A percentile compares a stretch with the other conserved stretches of the same genome.
Evolutionary conservation across 148 eudicot genomes (phyloP).

Genomic region (Rhododendron henanense): DNA sequence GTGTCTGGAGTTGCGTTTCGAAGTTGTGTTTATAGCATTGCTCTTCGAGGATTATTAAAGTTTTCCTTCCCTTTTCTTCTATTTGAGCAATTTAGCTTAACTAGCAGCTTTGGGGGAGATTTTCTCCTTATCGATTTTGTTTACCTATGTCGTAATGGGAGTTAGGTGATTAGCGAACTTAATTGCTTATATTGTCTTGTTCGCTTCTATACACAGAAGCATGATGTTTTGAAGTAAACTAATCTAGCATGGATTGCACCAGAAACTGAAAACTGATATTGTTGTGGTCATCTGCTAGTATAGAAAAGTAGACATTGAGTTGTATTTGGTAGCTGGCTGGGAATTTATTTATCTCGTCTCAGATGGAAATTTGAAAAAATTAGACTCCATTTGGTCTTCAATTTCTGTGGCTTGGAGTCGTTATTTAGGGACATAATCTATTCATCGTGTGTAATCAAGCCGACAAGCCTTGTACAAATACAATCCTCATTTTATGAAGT

Average conservation of each 20-base stretch:
- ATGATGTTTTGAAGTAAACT: neutral
- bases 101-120: neutral
- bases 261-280: neutral
- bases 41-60: neutral
- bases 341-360: neutral
- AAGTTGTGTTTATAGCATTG: neutral
- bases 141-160: neutral
- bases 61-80: neutral
- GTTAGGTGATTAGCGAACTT: neutral
- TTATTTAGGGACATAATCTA: neutral
- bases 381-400: neutral
- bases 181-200: neutral
- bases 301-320: neutral
- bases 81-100: neutral
- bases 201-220: neutral
- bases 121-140: neutral
- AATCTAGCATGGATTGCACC: neutral
- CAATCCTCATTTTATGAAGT: neutral
- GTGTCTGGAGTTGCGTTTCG: neutral
- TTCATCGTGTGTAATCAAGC: neutral
- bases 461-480: neutral
- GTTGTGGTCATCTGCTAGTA: neutral
- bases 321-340: neutral
- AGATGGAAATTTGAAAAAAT: neutral
- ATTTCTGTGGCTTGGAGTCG: neutral